phyloP scores from a whole-genome alignment of 768 basidiomycete genomes.

The Boletus bicolor region DNA sequence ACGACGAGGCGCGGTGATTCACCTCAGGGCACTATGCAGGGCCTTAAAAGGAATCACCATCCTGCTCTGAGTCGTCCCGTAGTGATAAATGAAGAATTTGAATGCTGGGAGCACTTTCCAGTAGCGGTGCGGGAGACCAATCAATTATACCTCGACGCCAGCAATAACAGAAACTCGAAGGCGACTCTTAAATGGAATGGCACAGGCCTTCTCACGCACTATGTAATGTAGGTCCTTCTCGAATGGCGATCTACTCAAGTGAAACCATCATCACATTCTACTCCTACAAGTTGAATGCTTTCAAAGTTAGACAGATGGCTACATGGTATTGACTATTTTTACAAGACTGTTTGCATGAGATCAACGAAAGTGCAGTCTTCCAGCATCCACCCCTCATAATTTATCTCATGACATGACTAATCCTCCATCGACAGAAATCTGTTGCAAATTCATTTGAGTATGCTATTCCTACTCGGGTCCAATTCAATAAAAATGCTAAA shows the following conservation, averaged over 20 bases:
- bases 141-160: too few relatives aligned
- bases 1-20: too few relatives aligned
- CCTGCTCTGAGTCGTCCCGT: too few relatives aligned
- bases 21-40: too few relatives aligned
- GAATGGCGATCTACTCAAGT: background rate
- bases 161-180: too few relatives aligned
- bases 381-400: background rate
- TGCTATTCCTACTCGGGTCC: background rate
- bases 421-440: constrained; percentile 24
- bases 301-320: background rate
- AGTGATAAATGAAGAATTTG: too few relatives aligned
- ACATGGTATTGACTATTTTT: background rate
- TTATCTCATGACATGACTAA: constrained; percentile 2
- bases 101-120: too few relatives aligned
- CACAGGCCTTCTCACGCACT: too few relatives aligned
- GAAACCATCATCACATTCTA: background rate
- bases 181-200: too few relatives aligned
- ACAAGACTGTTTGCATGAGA: background rate
- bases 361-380: background rate
- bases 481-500: background rate
- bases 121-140: too few relatives aligned
- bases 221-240: too few relatives aligned
- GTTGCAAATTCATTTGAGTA: background rate
- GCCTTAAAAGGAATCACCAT: too few relatives aligned
- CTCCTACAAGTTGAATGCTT: background rate